Evolutionary conservation across 805 yeast genomes (phyloP), one percentile per base, ranked within the genome.

Genomic region (Cyberlindnera euphorbiiphila): DNA sequence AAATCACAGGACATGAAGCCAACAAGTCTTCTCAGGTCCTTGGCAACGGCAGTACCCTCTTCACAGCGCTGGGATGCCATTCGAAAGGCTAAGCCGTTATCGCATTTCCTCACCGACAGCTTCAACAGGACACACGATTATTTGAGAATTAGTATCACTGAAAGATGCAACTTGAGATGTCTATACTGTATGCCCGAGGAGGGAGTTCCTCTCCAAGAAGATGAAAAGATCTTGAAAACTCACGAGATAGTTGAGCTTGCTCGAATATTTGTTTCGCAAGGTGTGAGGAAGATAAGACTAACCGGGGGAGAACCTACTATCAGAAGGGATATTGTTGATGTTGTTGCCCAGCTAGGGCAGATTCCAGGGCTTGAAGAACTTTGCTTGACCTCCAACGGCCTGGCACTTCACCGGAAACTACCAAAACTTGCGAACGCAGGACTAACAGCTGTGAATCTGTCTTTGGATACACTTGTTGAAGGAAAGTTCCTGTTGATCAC

Each of bases 261-360:
- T 1, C 26, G 46, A 25, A 45, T 71, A 4, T 74, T 74, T 55
- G 76, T 68, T 5, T 31, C 47, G 3, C 66, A 68, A 36, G 79
- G 79, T 2, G 77, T 74, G n/a, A 53, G 58, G 12, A 74, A 74
- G 49, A 67, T 74, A 15, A 50, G 79, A 32, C 56, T 74, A 12
- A 74, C 79, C 0, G 79, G 79, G 9, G 79, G 79, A 12, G 79
- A 74, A 50, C 79, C 79, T 0, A 71, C 77, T 0, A 74, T 74
- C 6, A 53, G 79, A 15, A 66, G 62, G 39, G 79, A 74, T 44
- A 63, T 74, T 24, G 59, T 72, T 29, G 70, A 64, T 5, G 53
- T 74, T 5, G 71, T 71, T 8, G 42, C 46, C 21, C 51, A 58
- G 21, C 47, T 74, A 23, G 62, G 69, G 28, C 34, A 46, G 19